Evolutionary conservation across 2,329 filamentous ascomycete species (phyloP), one percentile per base, ranked within the genome.

Genomic region (Phyllosticta citriasiana): DNA sequence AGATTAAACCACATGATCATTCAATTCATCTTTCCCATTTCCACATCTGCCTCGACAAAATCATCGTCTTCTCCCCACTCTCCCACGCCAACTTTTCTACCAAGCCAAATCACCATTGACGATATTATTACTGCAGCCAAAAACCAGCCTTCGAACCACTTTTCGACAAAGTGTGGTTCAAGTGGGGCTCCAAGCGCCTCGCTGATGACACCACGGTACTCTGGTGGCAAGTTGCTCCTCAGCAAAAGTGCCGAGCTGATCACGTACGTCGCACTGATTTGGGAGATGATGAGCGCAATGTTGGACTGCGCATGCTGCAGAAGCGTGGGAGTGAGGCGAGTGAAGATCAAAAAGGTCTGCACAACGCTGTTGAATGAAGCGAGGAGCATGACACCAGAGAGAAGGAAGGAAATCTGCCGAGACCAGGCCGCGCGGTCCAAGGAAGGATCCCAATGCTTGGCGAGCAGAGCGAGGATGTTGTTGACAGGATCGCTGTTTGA

Each of bases 141-240:
- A 72, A 95, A 96, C 86, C 90, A 93, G 7, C 84, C 86, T 72
- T 96, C 91, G 67, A 96, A 96, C 91, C 91, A 96, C 30, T 83
- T 80, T 68, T 95, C 86, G 4, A 89, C 87, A 67, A 89, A 90
- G 0, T 79, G 78, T 6, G 84, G 84, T 67, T 89, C 87, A 8
- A 95, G 78, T 16, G 89, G 88, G 22, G 88, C 88, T 53, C 89
- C 86, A 30, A 96, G 76, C 1, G 89, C 89, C 65, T 91, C 88
- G 2, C 85, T 86, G 3, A 95, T 88, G 1, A 88, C 88, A 57
- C 84, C 85, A 62, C 89, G 85, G 70, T 93, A 86, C 70, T 92
- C 88, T 47, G 79, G 80, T 0, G 91, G 91, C 65, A 96, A 77
- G 71, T 91, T 93, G 66, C 88, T 89, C 57, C 91, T 77, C 55